phyloP scores from a whole-genome alignment of 2,329 filamentous ascomycete species.

The Neurospora sp. region DNA sequence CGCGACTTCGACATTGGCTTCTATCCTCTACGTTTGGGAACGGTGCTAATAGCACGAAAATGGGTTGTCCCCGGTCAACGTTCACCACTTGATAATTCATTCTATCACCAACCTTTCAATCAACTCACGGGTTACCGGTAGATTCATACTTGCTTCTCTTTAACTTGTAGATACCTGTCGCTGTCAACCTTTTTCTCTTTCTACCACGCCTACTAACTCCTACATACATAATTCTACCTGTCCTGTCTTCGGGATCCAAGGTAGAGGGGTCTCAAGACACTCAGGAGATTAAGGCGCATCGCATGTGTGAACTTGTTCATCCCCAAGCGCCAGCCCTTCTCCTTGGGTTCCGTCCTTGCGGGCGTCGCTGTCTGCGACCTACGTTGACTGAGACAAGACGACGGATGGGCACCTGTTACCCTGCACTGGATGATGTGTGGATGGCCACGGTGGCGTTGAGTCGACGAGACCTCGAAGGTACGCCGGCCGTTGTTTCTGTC shows the following conservation, averaged over 20 bases:
- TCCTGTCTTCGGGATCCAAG: not conserved
- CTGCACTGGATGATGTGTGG: not conserved
- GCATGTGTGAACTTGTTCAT: not conserved
- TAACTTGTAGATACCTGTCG: not conserved
- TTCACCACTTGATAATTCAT: not conserved
- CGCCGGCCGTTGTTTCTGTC: not conserved
- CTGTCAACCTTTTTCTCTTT: not conserved
- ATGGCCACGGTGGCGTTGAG: not conserved
- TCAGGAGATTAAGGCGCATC: not conserved
- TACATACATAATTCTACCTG: not conserved
- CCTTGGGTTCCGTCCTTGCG: not conserved
- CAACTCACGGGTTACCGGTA: not conserved
- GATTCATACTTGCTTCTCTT: not conserved
- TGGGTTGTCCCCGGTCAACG: not conserved
- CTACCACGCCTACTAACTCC: not conserved
- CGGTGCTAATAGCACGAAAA: not conserved
- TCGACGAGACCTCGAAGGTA: not conserved
- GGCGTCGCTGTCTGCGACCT: not conserved
- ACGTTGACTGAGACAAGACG: not conserved
- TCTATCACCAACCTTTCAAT: not conserved
- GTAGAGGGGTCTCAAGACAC: not conserved
- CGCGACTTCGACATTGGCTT: not conserved
- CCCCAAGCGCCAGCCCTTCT: not conserved
- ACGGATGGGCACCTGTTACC: not conserved
- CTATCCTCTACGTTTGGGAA: not conserved